A percentile compares a stretch with the other conserved stretches of the same genome.
Conservation (phyloP, 2,329 filamentous ascomycete genomes). For the Clonostachys byssicola region DNA sequence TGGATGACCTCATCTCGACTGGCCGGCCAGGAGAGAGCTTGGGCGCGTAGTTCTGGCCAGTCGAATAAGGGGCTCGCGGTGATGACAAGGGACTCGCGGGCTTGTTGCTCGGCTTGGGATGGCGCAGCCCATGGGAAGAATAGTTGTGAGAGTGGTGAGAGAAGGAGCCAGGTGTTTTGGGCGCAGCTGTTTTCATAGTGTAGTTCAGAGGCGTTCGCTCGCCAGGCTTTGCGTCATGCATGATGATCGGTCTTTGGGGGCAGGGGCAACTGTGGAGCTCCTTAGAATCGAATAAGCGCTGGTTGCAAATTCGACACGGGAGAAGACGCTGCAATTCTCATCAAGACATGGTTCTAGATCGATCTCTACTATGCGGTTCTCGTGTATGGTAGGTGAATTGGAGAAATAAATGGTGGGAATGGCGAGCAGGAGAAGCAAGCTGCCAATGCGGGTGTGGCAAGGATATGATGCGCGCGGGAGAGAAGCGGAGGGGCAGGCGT, state of each 20-base stretch:
- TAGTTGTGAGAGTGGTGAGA: conserved; percentile 30
- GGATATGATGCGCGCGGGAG: too few species aligned
- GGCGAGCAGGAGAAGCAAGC: too few species aligned
- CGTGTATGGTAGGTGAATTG: too few species aligned
- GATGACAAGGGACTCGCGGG: conserved; percentile 48
- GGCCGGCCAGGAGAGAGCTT: conserved; percentile 37
- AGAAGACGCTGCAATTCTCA: background rate
- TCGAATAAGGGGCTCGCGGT: conserved; percentile 46
- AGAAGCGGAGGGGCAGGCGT: too few species aligned
- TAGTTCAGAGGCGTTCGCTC: conserved; percentile 24
- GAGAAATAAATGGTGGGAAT: too few species aligned
- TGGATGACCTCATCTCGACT: conserved; percentile 44
- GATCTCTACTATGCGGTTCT: background rate
- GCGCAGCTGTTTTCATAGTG: conserved; percentile 38
- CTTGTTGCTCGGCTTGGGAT: conserved; percentile 33
- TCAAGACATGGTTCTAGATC: conserved; percentile 1
- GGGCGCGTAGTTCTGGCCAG: conserved; percentile 50
- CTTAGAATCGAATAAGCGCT: too few species aligned
- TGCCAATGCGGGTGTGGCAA: too few species aligned
- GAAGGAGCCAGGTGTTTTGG: conserved; percentile 13
- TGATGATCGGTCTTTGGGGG: background rate
- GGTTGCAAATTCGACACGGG: too few species aligned
- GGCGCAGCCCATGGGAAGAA: conserved; percentile 29
- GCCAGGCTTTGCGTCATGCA: conserved; percentile 3
- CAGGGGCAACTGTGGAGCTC: too few species aligned